These are phyloP conservation scores for Xanthoceras sorbifolium DNA, from an alignment of 345 rosid genomes.

Conservation along the genomic window DNA sequence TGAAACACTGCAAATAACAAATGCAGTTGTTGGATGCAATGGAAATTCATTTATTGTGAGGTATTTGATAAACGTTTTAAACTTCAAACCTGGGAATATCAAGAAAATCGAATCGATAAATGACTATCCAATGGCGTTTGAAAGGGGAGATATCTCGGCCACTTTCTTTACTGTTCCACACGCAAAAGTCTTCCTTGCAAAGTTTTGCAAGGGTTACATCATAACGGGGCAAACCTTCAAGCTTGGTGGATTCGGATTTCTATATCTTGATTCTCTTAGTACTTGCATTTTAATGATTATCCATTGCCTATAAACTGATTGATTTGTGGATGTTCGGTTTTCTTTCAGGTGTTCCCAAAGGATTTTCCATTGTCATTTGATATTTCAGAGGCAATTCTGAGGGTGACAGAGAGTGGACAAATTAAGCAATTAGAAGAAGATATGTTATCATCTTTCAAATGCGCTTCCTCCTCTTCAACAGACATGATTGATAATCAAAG, in stretches of 20 bases:
- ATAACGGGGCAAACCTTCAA: slow-evolving; percentile 23
- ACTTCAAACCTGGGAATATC: slow-evolving; percentile 23
- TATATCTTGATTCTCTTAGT: neutral
- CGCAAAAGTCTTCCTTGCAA: slow-evolving; percentile 32
- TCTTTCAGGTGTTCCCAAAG: slow-evolving; percentile 30
- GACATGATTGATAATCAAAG: neutral
- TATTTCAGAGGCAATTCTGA: slow-evolving; percentile 31
- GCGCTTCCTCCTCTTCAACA: slow-evolving; percentile 19
- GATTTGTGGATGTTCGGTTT: neutral
- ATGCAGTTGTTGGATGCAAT: slow-evolving; percentile 20
- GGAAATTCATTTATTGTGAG: slow-evolving; percentile 29
- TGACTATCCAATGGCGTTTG: slow-evolving; percentile 24
- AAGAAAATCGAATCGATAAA: slow-evolving; percentile 19
- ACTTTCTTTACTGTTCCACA: slow-evolving; percentile 36
- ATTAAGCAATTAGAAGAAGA: slow-evolving; percentile 14
- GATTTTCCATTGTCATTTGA: slow-evolving; percentile 30
- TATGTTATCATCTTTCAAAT: slow-evolving; percentile 18
- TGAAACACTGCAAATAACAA: slow-evolving; percentile 16
- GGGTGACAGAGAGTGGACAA: slow-evolving; percentile 28
- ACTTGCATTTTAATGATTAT: neutral
- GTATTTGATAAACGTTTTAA: slow-evolving; percentile 21
- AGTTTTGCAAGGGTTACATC: slow-evolving; percentile 31
- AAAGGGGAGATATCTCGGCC: slow-evolving; percentile 28
- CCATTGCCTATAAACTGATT: neutral
- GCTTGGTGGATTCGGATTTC: slow-evolving; percentile 37